phyloP scores from a whole-genome alignment of 306 rosid genomes.

The Oxytropis ochrocephala region DNA sequence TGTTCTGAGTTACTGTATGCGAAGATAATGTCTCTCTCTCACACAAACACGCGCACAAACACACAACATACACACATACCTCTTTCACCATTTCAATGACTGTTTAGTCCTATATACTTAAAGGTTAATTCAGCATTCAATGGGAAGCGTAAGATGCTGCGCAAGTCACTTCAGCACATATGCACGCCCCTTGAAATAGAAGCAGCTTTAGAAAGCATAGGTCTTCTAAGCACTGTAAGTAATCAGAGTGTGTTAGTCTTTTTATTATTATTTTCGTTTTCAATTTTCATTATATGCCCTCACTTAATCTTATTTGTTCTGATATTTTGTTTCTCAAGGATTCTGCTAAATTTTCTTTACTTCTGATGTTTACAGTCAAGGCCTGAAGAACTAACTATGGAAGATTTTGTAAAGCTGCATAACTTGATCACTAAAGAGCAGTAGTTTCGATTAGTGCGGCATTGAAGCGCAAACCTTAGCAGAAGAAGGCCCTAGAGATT shows the following conservation, averaged over 20 bases:
- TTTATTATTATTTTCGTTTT: neutral
- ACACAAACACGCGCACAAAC: neutral
- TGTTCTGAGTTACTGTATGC: neutral
- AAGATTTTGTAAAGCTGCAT: constrained; percentile 68
- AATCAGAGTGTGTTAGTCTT: neutral
- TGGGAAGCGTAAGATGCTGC: constrained; percentile 84
- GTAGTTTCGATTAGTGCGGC: neutral
- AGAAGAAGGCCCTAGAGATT: neutral
- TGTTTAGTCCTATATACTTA: neutral
- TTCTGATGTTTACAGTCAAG: constrained; percentile 46
- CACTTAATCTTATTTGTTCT: neutral
- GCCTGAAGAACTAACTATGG: constrained; percentile 75
- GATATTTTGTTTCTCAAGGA: constrained; percentile 1
- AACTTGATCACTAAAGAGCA: constrained; percentile 48
- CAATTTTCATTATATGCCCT: neutral
- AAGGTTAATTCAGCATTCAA: constrained; percentile 89
- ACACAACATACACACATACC: neutral
- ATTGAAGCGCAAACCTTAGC: constrained; percentile 6
- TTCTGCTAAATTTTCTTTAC: neutral
- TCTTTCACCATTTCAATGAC: constrained; percentile 5
- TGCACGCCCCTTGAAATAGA: constrained; percentile 62
- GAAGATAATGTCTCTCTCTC: neutral
- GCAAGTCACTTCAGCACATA: constrained; percentile 81
- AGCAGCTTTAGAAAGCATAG: constrained; percentile 54
- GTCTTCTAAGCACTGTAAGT: constrained; percentile 63